These are phyloP conservation scores for Acer negundo DNA, from an alignment of 345 rosid species.

Conservation along the genomic window DNA sequence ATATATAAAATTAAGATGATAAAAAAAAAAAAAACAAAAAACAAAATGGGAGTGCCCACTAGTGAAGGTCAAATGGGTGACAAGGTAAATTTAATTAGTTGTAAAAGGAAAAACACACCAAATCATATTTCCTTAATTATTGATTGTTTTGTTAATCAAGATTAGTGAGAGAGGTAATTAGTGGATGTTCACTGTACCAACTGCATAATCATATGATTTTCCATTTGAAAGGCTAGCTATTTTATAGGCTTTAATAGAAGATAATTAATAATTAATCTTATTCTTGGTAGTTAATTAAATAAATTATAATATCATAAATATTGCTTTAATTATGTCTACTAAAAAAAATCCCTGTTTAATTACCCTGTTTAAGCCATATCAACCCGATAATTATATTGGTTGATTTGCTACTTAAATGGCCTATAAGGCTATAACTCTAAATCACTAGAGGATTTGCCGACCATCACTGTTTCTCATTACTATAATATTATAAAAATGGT, in stretches of 20 bases:
- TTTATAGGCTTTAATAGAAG: conserved; percentile 7
- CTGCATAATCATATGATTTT: conserved; percentile 27
- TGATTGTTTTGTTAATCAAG: conserved; percentile 11
- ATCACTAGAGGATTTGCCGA: conserved; percentile 6
- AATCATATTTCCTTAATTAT: conserved; percentile 6
- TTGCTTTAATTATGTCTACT: conserved; percentile 2
- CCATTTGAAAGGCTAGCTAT: conserved; percentile 12
- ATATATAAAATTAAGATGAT: not conserved
- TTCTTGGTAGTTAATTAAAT: conserved; percentile 13
- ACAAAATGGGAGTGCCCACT: not conserved
- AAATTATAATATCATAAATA: conserved; percentile 8
- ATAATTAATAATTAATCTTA: not conserved
- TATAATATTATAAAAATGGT: conserved; percentile 8
- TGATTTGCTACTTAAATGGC: conserved; percentile 41
- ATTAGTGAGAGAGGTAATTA: conserved; percentile 18
- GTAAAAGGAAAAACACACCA: conserved; percentile 1
- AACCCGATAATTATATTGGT: conserved; percentile 32
- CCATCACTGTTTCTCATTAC: conserved; percentile 17
- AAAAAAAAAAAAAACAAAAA: not conserved
- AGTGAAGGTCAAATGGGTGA: not conserved
- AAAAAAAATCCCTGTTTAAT: conserved; percentile 22
- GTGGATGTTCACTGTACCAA: conserved; percentile 20
- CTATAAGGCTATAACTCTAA: not conserved
- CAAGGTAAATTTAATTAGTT: not conserved
- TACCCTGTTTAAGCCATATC: conserved; percentile 25